phyloP scores from a whole-genome alignment of 176 grass and related monocot species.

The Musa itinerans region DNA sequence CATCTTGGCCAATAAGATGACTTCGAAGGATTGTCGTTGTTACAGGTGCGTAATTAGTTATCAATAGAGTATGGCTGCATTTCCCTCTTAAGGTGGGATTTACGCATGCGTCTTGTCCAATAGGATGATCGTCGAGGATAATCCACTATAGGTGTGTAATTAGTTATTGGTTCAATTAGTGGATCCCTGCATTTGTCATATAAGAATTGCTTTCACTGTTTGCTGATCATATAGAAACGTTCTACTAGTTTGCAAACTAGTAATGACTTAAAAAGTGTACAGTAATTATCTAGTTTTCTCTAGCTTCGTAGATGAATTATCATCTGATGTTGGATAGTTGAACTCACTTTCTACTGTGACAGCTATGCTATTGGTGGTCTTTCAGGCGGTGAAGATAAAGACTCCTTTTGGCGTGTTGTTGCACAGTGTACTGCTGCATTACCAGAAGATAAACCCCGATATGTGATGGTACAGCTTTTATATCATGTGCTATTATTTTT shows the following conservation, averaged over 20 bases:
- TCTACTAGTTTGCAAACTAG: background rate
- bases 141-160: too few species aligned
- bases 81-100: too few species aligned
- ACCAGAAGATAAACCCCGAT: conserved; percentile 91
- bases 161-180: too few species aligned
- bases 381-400: conserved; percentile 96
- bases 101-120: too few species aligned
- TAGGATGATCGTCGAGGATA: too few species aligned
- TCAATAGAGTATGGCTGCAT: too few species aligned
- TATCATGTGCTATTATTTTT: background rate
- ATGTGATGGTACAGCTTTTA: conserved; percentile 71
- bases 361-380: conserved; percentile 99
- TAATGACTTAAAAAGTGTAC: background rate
- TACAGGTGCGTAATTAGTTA: too few species aligned
- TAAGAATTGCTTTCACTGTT: background rate
- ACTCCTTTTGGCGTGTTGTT: conserved; percentile 87
- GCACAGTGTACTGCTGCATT: conserved; percentile 88
- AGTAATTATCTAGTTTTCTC: background rate
- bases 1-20: too few species aligned
- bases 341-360: conserved; percentile 9
- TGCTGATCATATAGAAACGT: background rate
- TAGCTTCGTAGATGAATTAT: background rate
- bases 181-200: too few species aligned
- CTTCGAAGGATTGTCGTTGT: too few species aligned
- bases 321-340: conserved; percentile 19